These are phyloP conservation scores for Celoporthe dispersa DNA, from an alignment of 2,329 filamentous ascomycete genomes.

Conservation along the genomic window DNA sequence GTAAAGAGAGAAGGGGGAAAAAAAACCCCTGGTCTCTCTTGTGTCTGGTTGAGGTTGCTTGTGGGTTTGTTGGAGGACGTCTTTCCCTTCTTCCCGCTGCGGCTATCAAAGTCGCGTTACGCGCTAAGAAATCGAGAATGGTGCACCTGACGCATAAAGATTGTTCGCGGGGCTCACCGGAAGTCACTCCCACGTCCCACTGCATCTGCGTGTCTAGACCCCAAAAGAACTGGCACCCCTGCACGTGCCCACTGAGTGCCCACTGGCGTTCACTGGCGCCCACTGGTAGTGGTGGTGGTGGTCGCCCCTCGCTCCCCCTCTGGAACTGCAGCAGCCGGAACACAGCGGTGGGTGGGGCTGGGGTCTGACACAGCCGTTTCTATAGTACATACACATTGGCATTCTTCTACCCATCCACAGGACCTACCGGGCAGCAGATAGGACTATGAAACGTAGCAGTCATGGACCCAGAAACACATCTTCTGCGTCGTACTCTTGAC, in stretches of 20 bases:
- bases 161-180: conserved; percentile 25
- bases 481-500: not conserved
- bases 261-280: not conserved
- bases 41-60: not conserved
- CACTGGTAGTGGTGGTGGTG: not conserved
- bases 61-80: conserved; percentile 1
- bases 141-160: conserved; percentile 28
- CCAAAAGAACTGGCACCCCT: conserved; percentile 19
- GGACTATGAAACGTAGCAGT: conserved; percentile 3
- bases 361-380: not conserved
- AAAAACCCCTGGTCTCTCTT: not conserved
- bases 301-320: not conserved
- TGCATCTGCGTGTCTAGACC: conserved; percentile 22
- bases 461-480: not conserved
- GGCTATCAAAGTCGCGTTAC: conserved; percentile 27
- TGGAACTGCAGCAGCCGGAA: conserved; percentile 17
- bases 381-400: not conserved
- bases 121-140: conserved; percentile 24
- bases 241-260: conserved; percentile 23
- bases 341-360: conserved; percentile 13
- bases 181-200: conserved; percentile 26
- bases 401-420: too few species aligned
- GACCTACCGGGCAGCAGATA: not conserved
- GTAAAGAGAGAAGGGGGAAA: too few species aligned
- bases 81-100: not conserved